Evolutionary conservation across 768 basidiomycete genomes (phyloP).

Genomic region (Hortiboletus flavorubellus): DNA sequence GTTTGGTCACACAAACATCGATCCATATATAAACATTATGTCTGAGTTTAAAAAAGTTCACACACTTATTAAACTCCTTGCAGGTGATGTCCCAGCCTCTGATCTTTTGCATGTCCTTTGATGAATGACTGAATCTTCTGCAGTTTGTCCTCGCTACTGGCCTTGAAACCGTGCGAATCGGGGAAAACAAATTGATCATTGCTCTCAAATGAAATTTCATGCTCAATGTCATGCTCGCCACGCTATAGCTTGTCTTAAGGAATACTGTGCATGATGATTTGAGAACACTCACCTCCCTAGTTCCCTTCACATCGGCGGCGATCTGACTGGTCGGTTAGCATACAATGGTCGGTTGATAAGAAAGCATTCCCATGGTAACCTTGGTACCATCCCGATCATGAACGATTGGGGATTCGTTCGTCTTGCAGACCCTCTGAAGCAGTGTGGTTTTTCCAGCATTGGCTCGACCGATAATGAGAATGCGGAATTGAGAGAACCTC

Average conservation of each 20-base stretch:
- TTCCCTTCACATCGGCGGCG: not conserved
- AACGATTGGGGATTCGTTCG: conserved; percentile 32
- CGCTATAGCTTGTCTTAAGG: not conserved
- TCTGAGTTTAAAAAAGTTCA: too few species aligned
- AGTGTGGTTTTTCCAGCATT: conserved; percentile 43
- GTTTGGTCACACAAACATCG: too few species aligned
- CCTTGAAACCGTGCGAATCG: conserved; percentile 41
- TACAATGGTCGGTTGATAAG: not conserved
- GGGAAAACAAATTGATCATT: conserved; percentile 38
- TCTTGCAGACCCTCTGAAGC: conserved; percentile 36
- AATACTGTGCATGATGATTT: not conserved
- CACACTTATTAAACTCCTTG: conserved; percentile 32
- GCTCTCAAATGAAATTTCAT: conserved; percentile 23
- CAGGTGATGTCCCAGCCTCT: conserved; percentile 24
- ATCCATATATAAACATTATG: too few species aligned
- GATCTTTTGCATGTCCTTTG: conserved; percentile 12
- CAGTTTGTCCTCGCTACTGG: conserved; percentile 31
- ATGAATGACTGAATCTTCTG: conserved; percentile 33
- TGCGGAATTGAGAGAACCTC: conserved; percentile 28
- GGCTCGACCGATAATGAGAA: conserved; percentile 40
- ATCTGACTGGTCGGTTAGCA: not conserved
- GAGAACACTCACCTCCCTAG: not conserved
- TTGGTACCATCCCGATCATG: conserved; percentile 15
- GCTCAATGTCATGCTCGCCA: conserved; percentile 11
- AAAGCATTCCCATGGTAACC: conserved; percentile 4